Evolutionary conservation across 441 rosid species (phyloP).

Genomic region (Pelargonium fulgidum): DNA sequence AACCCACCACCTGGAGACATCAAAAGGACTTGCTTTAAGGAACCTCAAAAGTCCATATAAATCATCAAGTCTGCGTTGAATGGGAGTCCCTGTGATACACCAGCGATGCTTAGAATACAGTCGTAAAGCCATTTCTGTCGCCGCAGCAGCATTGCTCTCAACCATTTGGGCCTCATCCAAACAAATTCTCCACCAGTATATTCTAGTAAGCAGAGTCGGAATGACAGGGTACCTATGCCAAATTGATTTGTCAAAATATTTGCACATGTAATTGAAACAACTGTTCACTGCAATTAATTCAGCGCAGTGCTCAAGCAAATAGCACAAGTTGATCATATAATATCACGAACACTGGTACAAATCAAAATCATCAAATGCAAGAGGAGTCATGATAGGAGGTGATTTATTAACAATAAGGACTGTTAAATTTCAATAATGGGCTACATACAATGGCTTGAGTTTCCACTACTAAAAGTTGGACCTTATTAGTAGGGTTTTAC

Average conservation of each 20-base stretch:
- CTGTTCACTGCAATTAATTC: neutral
- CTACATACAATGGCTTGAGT: no score
- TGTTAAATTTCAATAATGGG: no score
- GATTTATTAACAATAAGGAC: neutral
- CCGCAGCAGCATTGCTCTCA: constrained; percentile 87
- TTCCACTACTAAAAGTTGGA: no score
- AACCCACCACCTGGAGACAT: constrained; percentile 83
- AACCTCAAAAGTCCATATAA: constrained; percentile 78
- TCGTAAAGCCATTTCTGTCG: constrained; percentile 92
- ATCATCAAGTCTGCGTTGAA: constrained; percentile 95
- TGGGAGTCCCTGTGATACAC: constrained; percentile 96
- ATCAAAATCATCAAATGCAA: neutral
- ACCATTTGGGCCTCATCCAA: constrained; percentile 99
- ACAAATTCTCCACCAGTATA: constrained; percentile 97
- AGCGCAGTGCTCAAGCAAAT: neutral
- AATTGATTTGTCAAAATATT: constrained; percentile 19
- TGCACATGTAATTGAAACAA: constrained; percentile 5
- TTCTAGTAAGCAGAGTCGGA: constrained; percentile 86
- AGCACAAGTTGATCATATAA: neutral
- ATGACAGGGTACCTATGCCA: constrained; percentile 79
- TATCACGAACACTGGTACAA: neutral
- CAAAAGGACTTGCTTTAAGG: constrained; percentile 72
- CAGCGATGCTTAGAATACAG: constrained; percentile 74
- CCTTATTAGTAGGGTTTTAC: no score
- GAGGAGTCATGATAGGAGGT: neutral